Evolutionary conservation across 768 basidiomycete species (phyloP), one percentile per base, ranked within the genome.

Genomic region (Tubosaeta sp.): DNA sequence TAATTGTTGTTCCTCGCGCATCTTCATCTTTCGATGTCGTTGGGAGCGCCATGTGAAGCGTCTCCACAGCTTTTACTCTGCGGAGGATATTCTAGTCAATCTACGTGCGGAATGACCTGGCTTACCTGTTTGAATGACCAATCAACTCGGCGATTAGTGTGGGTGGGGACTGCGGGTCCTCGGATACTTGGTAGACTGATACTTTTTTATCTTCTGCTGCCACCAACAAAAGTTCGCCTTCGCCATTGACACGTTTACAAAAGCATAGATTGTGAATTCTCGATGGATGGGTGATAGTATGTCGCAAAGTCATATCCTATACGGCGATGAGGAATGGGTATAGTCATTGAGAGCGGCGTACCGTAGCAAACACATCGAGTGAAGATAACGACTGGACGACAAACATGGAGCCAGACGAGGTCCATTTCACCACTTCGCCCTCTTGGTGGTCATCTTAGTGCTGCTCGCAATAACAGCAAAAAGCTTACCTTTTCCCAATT

Each of bases 401-500:
- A 60, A 99, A 93, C 18, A 82, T 73, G 2, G 80, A 75, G 2
- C 95, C 95, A 6, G 80, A 77, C 3, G 76, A 73, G 5, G 91
- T 90, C 87, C 93, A 99, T 25, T 87, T 79, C 13, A 95, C 91
- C n/a, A 88, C 67, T 62, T 99, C 95, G 0, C 87, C 94, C 75
- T 99, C 95, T 92, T 59, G 0, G 43, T 13, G 29, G 8, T 31
- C 11, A 27, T 9, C 29, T 41, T 45, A 57, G 48, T 16, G 42
- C 4, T 16, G 13, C 16, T 36, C 14, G 46, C 14, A 27, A n/a
- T 14, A 21, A 18, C 19, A 31, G 18, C 9, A 24, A 21, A 16
- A 22, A 24, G 2, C 76, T 48, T 53, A 90, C 94, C 94, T 73
- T 86, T 88, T 19, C 91, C 90, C 6, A 99, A 69, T 64, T 94